Evolutionary conservation across 2,329 filamentous ascomycete genomes (phyloP), one percentile per base, ranked within the genome.

Genomic region (Cercospora brassicicola): DNA sequence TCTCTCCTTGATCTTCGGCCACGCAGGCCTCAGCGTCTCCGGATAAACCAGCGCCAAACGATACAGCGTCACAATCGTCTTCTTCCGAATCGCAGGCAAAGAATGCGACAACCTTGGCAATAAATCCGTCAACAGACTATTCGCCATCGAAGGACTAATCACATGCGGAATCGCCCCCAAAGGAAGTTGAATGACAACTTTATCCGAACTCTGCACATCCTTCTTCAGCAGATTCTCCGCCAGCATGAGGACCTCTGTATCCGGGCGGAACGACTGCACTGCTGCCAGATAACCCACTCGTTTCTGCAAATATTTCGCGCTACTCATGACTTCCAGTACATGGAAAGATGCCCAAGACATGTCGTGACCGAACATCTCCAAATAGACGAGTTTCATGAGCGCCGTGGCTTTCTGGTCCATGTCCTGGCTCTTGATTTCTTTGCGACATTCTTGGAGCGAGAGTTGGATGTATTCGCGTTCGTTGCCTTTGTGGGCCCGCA

Each of bases 331-430:
- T 82, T 99, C 95, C 59, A 99, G 89, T 62, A 98, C 94, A 79
- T 99, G 92, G 82, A 99, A 99, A 11, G 94, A 94, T 3, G 95
- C 95, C 95, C 95, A 99, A 2, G 94, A 97, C 95, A 99, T 99
- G 81, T 98, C 95, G 79, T 98, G 92, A 13, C 95, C 95, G 74
- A 98, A 94, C 95, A 99, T 99, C 80, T 99, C 95, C 73, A 99
- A 88, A 79, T 99, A 99, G 63, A 97, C 90, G 75, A 99, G 87
- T 84, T 99, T 99, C 77, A 99, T 84, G 64, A 99, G 86, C 56
- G 95, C 95, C 36, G 93, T 98, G 20, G 95, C 94, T 85, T 99
- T 99, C 81, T 97, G 87, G 82, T 98, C 94, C 91, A 97, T 95
- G 81, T 99, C 95, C 82, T 94, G 91, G 74, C 91, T 91, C 78